These are phyloP conservation scores for Lolium rigidum DNA, from an alignment of 176 grass and related monocot species.

Conservation along the genomic window DNA sequence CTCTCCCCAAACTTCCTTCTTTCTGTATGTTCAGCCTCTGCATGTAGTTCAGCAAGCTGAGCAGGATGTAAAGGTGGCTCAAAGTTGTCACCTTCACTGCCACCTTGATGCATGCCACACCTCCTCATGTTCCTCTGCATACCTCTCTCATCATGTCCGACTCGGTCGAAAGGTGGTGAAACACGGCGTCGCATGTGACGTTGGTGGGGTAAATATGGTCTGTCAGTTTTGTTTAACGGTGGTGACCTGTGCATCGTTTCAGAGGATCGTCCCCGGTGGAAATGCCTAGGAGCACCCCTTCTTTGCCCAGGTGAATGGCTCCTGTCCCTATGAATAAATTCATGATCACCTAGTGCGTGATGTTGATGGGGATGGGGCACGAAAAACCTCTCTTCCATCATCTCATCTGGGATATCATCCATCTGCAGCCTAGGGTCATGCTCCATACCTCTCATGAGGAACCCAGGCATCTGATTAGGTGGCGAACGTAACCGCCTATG, in stretches of 20 bases:
- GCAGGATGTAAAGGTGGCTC: slow-evolving; percentile 47
- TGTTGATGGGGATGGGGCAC: slow-evolving; percentile 35
- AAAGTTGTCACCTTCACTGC: slow-evolving; percentile 30
- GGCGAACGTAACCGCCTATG: slow-evolving; percentile 42
- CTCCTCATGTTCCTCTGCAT: slow-evolving; percentile 50
- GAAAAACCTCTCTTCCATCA: slow-evolving; percentile 53
- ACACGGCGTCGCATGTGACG: slow-evolving; percentile 32
- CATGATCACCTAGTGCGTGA: slow-evolving; percentile 35
- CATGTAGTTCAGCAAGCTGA: slow-evolving; percentile 39
- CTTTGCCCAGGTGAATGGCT: slow-evolving; percentile 55
- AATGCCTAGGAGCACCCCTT: slow-evolving; percentile 45
- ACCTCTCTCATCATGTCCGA: slow-evolving; percentile 43
- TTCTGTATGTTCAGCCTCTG: slow-evolving; percentile 39
- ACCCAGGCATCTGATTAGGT: slow-evolving; percentile 15
- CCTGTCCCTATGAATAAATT: slow-evolving; percentile 47
- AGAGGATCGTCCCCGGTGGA: slow-evolving; percentile 51
- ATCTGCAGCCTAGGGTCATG: slow-evolving; percentile 48
- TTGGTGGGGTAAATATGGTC: slow-evolving; percentile 30
- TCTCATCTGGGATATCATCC: slow-evolving; percentile 41
- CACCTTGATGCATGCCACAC: slow-evolving; percentile 29
- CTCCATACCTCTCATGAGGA: slow-evolving; percentile 42
- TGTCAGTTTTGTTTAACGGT: slow-evolving; percentile 47
- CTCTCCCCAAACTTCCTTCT: slow-evolving; percentile 52
- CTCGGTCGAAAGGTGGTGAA: slow-evolving; percentile 44
- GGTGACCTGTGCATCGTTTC: slow-evolving; percentile 55